phyloP scores from a whole-genome alignment of 495 filamentous ascomycete species.

The Niebla homalea region DNA sequence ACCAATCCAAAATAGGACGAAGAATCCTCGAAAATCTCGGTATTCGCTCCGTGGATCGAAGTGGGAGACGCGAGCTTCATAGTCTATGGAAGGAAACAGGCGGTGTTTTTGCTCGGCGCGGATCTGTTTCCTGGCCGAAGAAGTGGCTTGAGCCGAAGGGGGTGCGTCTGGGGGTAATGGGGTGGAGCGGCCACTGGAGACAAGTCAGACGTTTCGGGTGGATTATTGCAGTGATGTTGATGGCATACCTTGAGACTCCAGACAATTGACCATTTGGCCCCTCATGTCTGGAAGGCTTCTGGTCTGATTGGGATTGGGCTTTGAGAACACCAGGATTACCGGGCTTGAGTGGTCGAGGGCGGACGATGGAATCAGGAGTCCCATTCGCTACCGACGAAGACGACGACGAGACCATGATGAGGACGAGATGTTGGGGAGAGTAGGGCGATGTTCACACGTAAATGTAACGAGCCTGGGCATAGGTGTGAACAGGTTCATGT shows the following conservation, averaged over 20 bases:
- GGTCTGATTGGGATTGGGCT: slow-evolving; percentile 18
- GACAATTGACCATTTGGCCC: slow-evolving; percentile 7
- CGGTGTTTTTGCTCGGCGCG: slow-evolving; percentile 69
- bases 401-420: slow-evolving; percentile 2
- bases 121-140: slow-evolving; percentile 69
- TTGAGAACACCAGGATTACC: slow-evolving; percentile 24
- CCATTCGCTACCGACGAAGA: slow-evolving; percentile 9
- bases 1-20: slow-evolving; percentile 93
- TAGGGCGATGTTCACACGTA: too few species aligned
- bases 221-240: neutral
- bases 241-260: slow-evolving; percentile 14
- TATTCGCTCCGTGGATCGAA: slow-evolving; percentile 91
- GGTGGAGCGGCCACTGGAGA: slow-evolving; percentile 67
- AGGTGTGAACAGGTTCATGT: too few species aligned
- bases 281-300: slow-evolving; percentile 14
- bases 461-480: too few species aligned
- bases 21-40: slow-evolving; percentile 91
- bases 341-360: slow-evolving; percentile 28
- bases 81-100: slow-evolving; percentile 92
- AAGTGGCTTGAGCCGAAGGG: slow-evolving; percentile 75
- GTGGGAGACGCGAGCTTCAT: slow-evolving; percentile 83
- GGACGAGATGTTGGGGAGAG: too few species aligned
- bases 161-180: slow-evolving; percentile 83
- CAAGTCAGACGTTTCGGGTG: slow-evolving; percentile 5
- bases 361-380: slow-evolving; percentile 22